phyloP scores from a whole-genome alignment of 192 early-diverging fungal genomes.

The Paraglomus brasilianum region DNA sequence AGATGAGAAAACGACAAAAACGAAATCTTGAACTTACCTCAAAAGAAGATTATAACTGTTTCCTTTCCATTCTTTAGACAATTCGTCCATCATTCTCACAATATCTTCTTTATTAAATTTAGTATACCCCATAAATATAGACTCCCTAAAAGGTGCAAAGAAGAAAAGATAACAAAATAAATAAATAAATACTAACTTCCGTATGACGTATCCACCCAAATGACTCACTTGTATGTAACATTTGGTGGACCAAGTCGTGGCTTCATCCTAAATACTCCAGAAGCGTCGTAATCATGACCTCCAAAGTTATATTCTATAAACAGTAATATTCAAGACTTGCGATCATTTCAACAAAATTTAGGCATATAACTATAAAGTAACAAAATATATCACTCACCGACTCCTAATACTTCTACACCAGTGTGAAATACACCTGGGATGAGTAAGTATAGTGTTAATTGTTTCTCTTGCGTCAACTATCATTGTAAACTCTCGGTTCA shows the following conservation, averaged over 20 bases:
- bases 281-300: slow-evolving; percentile 44
- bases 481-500: background rate
- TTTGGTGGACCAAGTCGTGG: slow-evolving; percentile 41
- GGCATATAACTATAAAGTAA: background rate
- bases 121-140: slow-evolving; percentile 19
- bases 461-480: background rate
- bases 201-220: background rate
- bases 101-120: slow-evolving; percentile 22
- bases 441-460: background rate
- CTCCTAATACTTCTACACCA: slow-evolving; percentile 41
- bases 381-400: slow-evolving; percentile 26
- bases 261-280: slow-evolving; percentile 43
- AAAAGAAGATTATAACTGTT: slow-evolving; percentile 25
- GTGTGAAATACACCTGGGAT: slow-evolving; percentile 44
- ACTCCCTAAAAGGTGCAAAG: slow-evolving; percentile 4
- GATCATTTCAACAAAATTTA: background rate
- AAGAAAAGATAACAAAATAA: background rate
- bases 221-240: slow-evolving; percentile 43
- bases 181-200: background rate
- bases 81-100: slow-evolving; percentile 10
- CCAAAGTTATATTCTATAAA: slow-evolving; percentile 45
- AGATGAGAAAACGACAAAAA: background rate
- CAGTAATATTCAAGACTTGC: background rate
- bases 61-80: slow-evolving; percentile 20
- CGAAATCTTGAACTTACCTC: slow-evolving; percentile 9